Base-by-base conservation (phyloP, 495 filamentous ascomycete genomes). In the Xylaria palmicola region DNA sequence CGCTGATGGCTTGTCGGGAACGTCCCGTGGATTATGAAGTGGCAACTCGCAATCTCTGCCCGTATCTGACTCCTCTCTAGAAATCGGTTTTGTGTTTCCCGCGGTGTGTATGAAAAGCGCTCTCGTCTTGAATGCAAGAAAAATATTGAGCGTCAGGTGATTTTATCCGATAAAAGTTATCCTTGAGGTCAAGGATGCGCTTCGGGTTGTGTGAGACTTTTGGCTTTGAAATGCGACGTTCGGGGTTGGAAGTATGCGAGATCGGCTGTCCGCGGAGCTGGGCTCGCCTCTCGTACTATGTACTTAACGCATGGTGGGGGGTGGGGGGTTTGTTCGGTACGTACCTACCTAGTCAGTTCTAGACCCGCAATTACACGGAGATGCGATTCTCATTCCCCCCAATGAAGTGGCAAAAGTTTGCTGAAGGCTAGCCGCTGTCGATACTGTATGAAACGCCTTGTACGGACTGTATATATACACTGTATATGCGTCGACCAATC, bases 221-320 rank as follows among this genome's bases (percentile, higher is more conserved):
- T 75, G 72, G 72, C 76, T 75, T 76, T 76, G 74, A 77, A 77
- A 77, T 74, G 62, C 64, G 36, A 41, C 47, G 65, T 68, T 49
- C 36, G 39, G 56, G 47, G 43, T 20, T n/a, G n/a, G n/a, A n/a
- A n/a, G n/a, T 53, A 71, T 71, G 75, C 72, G 71, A 71, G 54
- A 73, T 70, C 71, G 71, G 71, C 66, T 56, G 36, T 51, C 34
- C 19, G 58, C 41, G 27, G 47, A 48, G 49, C 44, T 9, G 12
- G 26, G 30, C 50, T 50, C n/a, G n/a, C 27, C 50, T 50, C 47
- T 29, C 5, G n/a, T 50, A 3, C 36, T n/a, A n/a, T n/a, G n/a
- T n/a, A n/a, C n/a, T n/a, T n/a, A n/a, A n/a, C n/a, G n/a, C n/a
- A n/a, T n/a, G n/a, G n/a, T n/a, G n/a, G n/a, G n/a, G n/a, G 19